Base-by-base conservation (phyloP, 1,284 basidiomycete genomes). In the Cryptococcus jaspeensis region DNA sequence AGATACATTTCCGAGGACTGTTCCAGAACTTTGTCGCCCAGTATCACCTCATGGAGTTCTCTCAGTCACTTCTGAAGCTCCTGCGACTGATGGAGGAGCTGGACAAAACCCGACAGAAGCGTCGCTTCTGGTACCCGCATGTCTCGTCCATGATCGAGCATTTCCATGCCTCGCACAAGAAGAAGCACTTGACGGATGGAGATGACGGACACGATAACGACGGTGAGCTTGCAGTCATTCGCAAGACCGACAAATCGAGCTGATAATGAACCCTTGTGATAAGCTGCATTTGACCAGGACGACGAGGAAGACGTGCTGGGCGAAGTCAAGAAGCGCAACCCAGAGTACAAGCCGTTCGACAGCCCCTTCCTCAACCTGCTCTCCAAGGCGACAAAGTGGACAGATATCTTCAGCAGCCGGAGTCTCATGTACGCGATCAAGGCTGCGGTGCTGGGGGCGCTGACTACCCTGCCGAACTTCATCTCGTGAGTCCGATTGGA, bases 11-110 rank as follows among this genome's bases (percentile, higher is more conserved):
- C 55, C 70, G 79, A 20, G 80, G 78, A 1, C 66, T 81, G 20
- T 82, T 77, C 82, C 86, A 63, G 81, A 85, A 44, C 81, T 90
- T 80, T 80, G 82, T 89, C 22, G 91, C 89, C 68, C 87, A 90
- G 63, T 87, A 85, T 65, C 83, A 87, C 65, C 65, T 89, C 37
- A 81, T 85, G 57, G 81, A 83, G 51, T 84, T 86, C 64, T 69
- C 80, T 2, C 73, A 70, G 13, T 77, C 81, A 9, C 64, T 84
- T 0, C 68, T 82, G 32, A 78, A 78, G 5, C 75, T 85, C 67
- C 74, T 87, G 38, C 77, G 81, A 40, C 79, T 81, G 40, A 81
- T 88, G 53, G 80, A 84, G 44, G 70, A 75, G 3, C 72, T 89
- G 9, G 87, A 90, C 70, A 80, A 79, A 40, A 74, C 81, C 50